A percentile compares a stretch with the other conserved stretches of the same genome.
Evolutionary conservation across 2,329 filamentous ascomycete species (phyloP).

Genomic region (Scytalidium lignicola): DNA sequence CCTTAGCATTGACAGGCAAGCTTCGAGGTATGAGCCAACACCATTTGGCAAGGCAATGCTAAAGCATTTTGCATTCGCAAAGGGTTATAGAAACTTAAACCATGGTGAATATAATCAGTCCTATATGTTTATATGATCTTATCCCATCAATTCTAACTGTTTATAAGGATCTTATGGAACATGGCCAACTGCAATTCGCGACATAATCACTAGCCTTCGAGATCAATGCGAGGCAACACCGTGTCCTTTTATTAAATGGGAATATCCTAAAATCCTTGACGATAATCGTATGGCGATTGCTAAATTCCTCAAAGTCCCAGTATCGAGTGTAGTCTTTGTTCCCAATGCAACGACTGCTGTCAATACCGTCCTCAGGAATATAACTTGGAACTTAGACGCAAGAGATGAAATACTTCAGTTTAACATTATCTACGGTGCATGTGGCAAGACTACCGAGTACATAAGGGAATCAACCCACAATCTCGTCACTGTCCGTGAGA

Average conservation of each 20-base stretch:
- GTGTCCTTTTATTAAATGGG: constrained; percentile 71
- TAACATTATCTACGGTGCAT: constrained; percentile 66
- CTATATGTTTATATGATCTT: not conserved
- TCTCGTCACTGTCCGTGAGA: constrained; percentile 41
- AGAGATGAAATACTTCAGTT: constrained; percentile 75
- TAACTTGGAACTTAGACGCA: constrained; percentile 56
- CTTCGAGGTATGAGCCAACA: constrained; percentile 15
- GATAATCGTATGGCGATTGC: constrained; percentile 61
- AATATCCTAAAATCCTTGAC: constrained; percentile 58
- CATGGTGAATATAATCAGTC: constrained; percentile 22
- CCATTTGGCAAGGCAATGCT: constrained; percentile 28
- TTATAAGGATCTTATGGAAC: constrained; percentile 68
- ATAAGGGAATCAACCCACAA: constrained; percentile 58
- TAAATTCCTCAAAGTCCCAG: constrained; percentile 58
- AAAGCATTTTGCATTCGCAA: constrained; percentile 29
- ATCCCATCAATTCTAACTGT: not conserved
- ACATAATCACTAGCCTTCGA: constrained; percentile 58
- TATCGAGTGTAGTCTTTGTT: constrained; percentile 68
- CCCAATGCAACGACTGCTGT: constrained; percentile 74
- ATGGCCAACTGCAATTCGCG: constrained; percentile 58
- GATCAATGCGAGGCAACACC: constrained; percentile 61
- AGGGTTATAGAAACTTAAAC: constrained; percentile 29
- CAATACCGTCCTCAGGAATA: constrained; percentile 74
- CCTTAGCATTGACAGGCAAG: not conserved
- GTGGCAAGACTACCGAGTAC: constrained; percentile 68